Conservation (phyloP, 805 yeast species). For the Ogataea neopini region DNA sequence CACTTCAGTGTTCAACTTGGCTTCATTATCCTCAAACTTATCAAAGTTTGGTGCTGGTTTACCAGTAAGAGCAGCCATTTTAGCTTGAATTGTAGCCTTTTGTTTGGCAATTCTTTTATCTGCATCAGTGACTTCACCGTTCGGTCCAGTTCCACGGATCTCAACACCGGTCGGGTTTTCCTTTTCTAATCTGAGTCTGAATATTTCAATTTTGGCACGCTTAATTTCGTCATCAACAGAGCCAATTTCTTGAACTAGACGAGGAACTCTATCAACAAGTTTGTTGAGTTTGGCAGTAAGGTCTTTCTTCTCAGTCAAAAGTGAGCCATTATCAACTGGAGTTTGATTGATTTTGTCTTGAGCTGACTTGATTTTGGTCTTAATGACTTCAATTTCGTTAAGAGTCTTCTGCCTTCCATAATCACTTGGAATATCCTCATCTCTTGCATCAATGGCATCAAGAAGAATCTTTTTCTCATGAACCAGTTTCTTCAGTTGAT, state of each 20-base stretch:
- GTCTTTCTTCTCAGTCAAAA: slow-evolving; percentile 47
- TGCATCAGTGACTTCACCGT: slow-evolving; percentile 80
- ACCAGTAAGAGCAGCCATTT: slow-evolving; percentile 94
- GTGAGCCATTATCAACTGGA: slow-evolving; percentile 32
- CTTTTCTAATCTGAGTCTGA: slow-evolving; percentile 53
- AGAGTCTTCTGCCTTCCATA: slow-evolving; percentile 39
- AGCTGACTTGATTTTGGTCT: slow-evolving; percentile 53
- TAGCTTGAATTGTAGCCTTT: slow-evolving; percentile 73
- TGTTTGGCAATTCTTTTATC: slow-evolving; percentile 81
- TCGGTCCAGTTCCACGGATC: slow-evolving; percentile 79
- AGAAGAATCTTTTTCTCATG: slow-evolving; percentile 71
- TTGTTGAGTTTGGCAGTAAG: slow-evolving; percentile 56
- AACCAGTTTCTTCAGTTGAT: slow-evolving; percentile 60
- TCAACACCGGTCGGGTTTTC: slow-evolving; percentile 69
- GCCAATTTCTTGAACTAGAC: slow-evolving; percentile 61
- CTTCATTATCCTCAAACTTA: slow-evolving; percentile 55
- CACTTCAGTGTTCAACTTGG: slow-evolving; percentile 51
- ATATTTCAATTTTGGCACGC: slow-evolving; percentile 61
- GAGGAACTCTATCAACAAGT: slow-evolving; percentile 74
- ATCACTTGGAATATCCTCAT: slow-evolving; percentile 41
- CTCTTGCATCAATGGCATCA: slow-evolving; percentile 71
- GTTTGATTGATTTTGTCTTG: slow-evolving; percentile 41
- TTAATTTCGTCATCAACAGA: slow-evolving; percentile 69
- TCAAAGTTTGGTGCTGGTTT: slow-evolving; percentile 50
- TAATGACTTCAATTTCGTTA: slow-evolving; percentile 64